phyloP scores from a whole-genome alignment of 176 grass and related monocot genomes.

The Microstegium vimineum region DNA sequence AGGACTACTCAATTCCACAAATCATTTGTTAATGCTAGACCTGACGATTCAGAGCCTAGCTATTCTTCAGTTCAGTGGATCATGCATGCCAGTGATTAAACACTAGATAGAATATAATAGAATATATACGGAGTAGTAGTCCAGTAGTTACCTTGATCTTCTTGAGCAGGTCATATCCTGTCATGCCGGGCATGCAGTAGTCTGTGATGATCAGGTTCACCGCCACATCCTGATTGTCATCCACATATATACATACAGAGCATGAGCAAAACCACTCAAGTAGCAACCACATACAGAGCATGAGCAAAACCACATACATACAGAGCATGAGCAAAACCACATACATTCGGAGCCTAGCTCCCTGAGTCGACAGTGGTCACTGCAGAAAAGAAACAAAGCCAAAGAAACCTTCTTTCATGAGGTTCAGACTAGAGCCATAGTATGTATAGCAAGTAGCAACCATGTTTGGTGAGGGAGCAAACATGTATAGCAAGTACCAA shows the following conservation, averaged over 20 bases:
- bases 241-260: slow-evolving; percentile 21
- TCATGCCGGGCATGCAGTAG: slow-evolving; percentile 97
- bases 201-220: slow-evolving; percentile 97
- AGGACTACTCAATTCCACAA: too few species aligned
- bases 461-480: too few species aligned
- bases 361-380: slow-evolving; percentile 88
- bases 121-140: too few species aligned
- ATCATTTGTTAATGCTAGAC: too few species aligned
- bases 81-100: background rate
- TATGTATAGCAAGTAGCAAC: background rate
- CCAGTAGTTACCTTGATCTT: slow-evolving; percentile 70
- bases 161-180: slow-evolving; percentile 91
- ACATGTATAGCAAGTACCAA: too few species aligned
- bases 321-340: too few species aligned
- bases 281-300: too few species aligned
- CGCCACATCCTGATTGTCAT: slow-evolving; percentile 48
- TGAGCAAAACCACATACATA: too few species aligned
- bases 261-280: background rate
- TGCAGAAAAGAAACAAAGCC: background rate
- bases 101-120: background rate
- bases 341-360: too few species aligned
- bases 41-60: too few species aligned
- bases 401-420: background rate
- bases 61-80: slow-evolving; percentile 11
- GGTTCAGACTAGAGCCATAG: background rate